phyloP scores from a whole-genome alignment of 2,329 filamentous ascomycete species.

The Aspergillus sergii region DNA sequence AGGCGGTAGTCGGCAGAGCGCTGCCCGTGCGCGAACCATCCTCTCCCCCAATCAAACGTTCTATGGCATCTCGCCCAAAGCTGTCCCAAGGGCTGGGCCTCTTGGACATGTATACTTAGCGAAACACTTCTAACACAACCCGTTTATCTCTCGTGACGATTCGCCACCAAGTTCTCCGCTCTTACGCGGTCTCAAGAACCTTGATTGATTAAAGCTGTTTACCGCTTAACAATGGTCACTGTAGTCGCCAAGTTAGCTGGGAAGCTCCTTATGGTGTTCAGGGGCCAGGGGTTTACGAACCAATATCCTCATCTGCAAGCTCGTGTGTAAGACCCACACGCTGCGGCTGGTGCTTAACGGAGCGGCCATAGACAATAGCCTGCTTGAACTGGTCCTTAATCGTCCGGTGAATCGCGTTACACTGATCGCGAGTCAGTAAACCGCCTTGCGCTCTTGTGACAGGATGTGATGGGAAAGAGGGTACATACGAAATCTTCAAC shows the following conservation, averaged over 20 bases:
- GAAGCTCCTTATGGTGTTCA: background rate
- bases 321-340: constrained; percentile 89
- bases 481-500: constrained; percentile 92
- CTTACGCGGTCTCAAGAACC: constrained; percentile 27
- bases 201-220: constrained; percentile 31
- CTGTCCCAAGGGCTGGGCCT: constrained; percentile 31
- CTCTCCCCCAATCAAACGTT: constrained; percentile 24
- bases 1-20: constrained; percentile 24
- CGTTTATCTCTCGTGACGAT: constrained; percentile 25
- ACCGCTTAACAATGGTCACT: constrained; percentile 73
- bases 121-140: constrained; percentile 22
- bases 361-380: constrained; percentile 95
- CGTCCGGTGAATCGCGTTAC: constrained; percentile 93
- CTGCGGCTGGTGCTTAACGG: constrained; percentile 98
- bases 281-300: constrained; percentile 55
- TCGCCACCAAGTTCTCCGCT: constrained; percentile 30
- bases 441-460: background rate
- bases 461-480: constrained; percentile 4
- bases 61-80: constrained; percentile 31
- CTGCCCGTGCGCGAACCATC: constrained; percentile 26
- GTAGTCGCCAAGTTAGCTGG: constrained; percentile 28
- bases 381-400: constrained; percentile 95
- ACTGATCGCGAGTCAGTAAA: constrained; percentile 59
- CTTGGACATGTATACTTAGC: constrained; percentile 25
- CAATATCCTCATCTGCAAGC: constrained; percentile 94